phyloP scores from a whole-genome alignment of 306 rosid genomes.

The Castanopsis chinensis region DNA sequence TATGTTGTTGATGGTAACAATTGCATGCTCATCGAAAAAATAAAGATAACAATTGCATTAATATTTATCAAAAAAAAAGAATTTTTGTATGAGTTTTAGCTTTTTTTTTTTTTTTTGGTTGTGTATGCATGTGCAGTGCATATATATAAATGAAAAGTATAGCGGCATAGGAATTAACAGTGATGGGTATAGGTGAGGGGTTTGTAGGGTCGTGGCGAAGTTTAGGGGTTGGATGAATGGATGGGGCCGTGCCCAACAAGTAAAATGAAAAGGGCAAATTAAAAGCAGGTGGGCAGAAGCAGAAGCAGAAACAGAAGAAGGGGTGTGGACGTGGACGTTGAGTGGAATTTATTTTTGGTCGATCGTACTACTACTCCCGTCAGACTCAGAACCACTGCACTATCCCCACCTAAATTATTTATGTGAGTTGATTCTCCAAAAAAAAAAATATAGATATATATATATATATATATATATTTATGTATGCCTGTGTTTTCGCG shows the following conservation, averaged over 20 bases:
- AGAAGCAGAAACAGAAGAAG: too few relatives aligned
- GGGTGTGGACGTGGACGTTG: background rate
- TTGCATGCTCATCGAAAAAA: too few relatives aligned
- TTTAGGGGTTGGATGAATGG: conserved; percentile 7
- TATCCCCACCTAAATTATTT: background rate
- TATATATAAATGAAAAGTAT: too few relatives aligned
- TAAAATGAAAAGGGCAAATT: conserved; percentile 5
- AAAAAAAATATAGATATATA: too few relatives aligned
- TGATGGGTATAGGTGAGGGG: background rate
- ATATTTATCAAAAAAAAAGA: too few relatives aligned
- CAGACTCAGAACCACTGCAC: background rate
- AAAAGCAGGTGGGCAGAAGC: background rate
- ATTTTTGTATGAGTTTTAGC: too few relatives aligned
- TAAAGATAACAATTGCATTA: too few relatives aligned
- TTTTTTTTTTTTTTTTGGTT: too few relatives aligned
- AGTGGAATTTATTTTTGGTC: background rate
- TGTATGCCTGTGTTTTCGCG: background rate
- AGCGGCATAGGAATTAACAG: background rate
- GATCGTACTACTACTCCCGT: background rate
- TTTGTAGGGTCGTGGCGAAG: conserved; percentile 2
- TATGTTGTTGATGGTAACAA: too few relatives aligned
- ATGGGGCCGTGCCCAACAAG: conserved; percentile 33
- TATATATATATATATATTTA: background rate
- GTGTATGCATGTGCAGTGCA: too few relatives aligned
- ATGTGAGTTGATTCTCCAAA: background rate